These are phyloP conservation scores for Myriangium duriaei DNA, from an alignment of 2,329 filamentous ascomycete species.

Conservation along the genomic window DNA sequence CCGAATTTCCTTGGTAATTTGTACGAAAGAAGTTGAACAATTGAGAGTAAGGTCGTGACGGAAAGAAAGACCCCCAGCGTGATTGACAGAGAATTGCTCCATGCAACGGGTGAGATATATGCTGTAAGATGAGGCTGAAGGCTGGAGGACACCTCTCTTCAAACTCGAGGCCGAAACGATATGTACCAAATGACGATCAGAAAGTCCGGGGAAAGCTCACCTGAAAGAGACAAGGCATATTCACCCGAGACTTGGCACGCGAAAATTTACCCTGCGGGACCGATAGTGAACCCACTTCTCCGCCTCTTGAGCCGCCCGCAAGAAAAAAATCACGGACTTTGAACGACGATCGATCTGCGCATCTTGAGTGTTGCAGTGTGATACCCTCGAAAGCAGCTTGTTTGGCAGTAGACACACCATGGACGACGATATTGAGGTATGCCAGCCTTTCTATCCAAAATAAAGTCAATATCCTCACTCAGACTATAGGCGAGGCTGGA, in stretches of 20 bases:
- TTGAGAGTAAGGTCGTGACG: conserved; percentile 39
- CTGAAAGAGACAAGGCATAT: background rate
- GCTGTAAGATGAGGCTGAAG: background rate
- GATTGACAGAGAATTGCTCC: conserved; percentile 23
- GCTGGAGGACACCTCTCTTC: background rate
- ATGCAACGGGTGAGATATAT: conserved; percentile 13
- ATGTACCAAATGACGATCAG: background rate
- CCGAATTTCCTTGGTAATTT: conserved; percentile 39
- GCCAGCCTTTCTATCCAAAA: conserved; percentile 16
- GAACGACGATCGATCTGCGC: background rate
- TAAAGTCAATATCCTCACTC: conserved; percentile 12
- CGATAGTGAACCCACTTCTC: background rate
- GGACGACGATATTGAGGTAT: conserved; percentile 13
- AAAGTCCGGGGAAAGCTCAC: background rate
- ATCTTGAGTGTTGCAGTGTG: too few relatives aligned
- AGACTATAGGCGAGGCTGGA: conserved; percentile 39
- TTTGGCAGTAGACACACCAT: conserved; percentile 8
- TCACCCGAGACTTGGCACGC: background rate
- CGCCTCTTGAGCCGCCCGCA: background rate
- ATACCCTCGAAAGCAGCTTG: too few relatives aligned
- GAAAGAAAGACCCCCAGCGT: conserved; percentile 33
- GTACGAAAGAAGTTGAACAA: conserved; percentile 22
- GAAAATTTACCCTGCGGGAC: background rate
- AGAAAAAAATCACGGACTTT: background rate
- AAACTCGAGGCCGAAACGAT: background rate